These are phyloP conservation scores for Rosa hybrid DNA, from an alignment of 331 rosid genomes.

Conservation along the genomic window DNA sequence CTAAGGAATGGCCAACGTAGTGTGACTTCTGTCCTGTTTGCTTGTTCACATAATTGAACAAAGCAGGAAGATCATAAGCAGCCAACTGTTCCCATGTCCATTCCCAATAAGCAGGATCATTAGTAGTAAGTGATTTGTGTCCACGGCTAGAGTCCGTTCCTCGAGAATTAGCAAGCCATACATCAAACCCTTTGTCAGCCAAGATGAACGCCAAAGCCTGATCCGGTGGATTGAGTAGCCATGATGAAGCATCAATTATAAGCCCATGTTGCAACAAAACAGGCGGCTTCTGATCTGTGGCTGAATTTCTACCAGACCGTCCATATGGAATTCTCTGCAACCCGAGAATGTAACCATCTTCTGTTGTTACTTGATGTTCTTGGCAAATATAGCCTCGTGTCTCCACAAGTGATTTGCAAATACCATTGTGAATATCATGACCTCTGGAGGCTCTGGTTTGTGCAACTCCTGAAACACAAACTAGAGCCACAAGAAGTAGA, in stretches of 20 bases:
- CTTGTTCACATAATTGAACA: constrained; percentile 56
- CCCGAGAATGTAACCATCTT: constrained; percentile 71
- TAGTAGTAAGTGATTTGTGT: constrained; percentile 43
- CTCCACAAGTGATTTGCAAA: too few relatives aligned
- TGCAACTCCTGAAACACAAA: too few relatives aligned
- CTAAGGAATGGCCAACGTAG: constrained; percentile 88
- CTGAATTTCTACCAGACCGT: constrained; percentile 25
- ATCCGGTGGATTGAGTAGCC: constrained; percentile 63
- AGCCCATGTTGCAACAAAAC: constrained; percentile 76
- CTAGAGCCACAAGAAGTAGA: too few relatives aligned
- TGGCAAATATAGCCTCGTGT: too few relatives aligned
- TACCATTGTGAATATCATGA: too few relatives aligned
- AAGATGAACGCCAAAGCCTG: constrained; percentile 67
- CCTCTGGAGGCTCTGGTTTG: too few relatives aligned
- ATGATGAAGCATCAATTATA: constrained; percentile 67
- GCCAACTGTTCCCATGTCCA: constrained; percentile 98
- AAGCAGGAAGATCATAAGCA: constrained; percentile 77
- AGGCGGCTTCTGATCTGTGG: constrained; percentile 38
- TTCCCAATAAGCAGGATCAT: constrained; percentile 74
- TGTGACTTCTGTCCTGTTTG: constrained; percentile 68
- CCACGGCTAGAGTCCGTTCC: constrained; percentile 73
- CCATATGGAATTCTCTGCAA: constrained; percentile 67
- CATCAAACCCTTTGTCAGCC: constrained; percentile 75
- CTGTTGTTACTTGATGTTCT: neutral
- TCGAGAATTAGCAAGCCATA: constrained; percentile 77